Conservation (phyloP, 1,284 basidiomycete genomes). For the Sparassis latifolia region DNA sequence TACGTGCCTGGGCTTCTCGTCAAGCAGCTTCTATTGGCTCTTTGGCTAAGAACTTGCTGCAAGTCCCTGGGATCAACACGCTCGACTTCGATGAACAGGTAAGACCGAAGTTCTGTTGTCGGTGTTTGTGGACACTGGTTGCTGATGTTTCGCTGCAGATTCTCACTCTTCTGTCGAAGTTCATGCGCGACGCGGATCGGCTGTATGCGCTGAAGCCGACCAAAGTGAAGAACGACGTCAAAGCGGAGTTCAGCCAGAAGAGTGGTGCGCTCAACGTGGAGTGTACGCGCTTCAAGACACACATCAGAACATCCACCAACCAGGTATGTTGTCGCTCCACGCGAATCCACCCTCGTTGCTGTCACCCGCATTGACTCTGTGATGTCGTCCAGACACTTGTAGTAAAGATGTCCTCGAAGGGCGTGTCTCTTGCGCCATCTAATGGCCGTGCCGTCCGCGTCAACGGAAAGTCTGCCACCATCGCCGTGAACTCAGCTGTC, state of each 20-base stretch:
- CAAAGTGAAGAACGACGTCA: constrained; percentile 20
- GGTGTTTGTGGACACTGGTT: not conserved
- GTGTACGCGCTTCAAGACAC: constrained; percentile 18
- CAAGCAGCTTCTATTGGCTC: not conserved
- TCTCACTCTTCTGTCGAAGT: constrained; percentile 13
- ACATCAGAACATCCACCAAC: constrained; percentile 7
- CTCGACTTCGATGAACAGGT: constrained; percentile 1
- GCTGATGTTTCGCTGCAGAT: constrained; percentile 1
- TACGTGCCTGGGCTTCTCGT: constrained; percentile 12
- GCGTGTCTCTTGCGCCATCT: not conserved
- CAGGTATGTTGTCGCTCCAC: constrained; percentile 9
- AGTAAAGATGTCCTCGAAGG: not conserved
- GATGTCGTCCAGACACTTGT: constrained; percentile 1
- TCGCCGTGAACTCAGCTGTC: constrained; percentile 4
- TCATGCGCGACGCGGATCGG: constrained; percentile 14
- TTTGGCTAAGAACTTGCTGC: not conserved
- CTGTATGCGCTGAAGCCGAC: constrained; percentile 20
- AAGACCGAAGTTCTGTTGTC: not conserved
- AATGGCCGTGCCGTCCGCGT: constrained; percentile 4
- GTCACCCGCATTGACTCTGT: too few species aligned
- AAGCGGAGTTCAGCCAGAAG: not conserved
- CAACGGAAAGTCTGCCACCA: constrained; percentile 10
- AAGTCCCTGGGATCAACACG: constrained; percentile 4
- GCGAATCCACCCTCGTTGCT: too few species aligned
- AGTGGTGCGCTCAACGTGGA: constrained; percentile 11